Evolutionary conservation across 2,329 filamentous ascomycete genomes (phyloP).

Genomic region (Botrytis aclada): DNA sequence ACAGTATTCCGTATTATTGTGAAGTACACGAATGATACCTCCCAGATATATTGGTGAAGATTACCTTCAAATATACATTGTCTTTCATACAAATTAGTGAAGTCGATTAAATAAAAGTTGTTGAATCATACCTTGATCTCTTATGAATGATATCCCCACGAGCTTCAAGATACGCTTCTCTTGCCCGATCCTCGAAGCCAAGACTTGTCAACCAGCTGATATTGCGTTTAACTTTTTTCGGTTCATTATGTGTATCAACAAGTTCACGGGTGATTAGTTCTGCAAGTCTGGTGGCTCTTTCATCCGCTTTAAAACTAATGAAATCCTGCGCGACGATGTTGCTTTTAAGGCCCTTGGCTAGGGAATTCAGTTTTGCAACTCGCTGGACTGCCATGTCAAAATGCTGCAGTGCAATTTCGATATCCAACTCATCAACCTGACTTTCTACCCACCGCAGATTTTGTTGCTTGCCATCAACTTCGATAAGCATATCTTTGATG

Average conservation of each 20-base stretch:
- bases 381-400: constrained; percentile 81
- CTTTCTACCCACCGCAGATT: constrained; percentile 94
- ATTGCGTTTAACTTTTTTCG: constrained; percentile 73
- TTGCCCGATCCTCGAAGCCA: constrained; percentile 84
- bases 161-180: constrained; percentile 81
- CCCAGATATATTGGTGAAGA: constrained; percentile 88
- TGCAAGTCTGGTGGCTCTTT: constrained; percentile 75
- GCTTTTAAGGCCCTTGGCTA: constrained; percentile 77
- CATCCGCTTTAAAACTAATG: constrained; percentile 86
- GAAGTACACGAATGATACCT: constrained; percentile 94
- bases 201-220: constrained; percentile 81
- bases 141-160: constrained; percentile 76
- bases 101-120: background rate
- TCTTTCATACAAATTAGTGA: constrained; percentile 44
- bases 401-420: constrained; percentile 85
- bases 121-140: constrained; percentile 65
- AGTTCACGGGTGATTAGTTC: constrained; percentile 74
- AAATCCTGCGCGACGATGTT: constrained; percentile 88
- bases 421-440: constrained; percentile 94
- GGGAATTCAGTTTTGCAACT: constrained; percentile 78
- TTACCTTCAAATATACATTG: constrained; percentile 96
- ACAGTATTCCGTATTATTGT: constrained; percentile 92
- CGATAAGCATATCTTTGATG: constrained; percentile 84
- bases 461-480: constrained; percentile 94
- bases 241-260: constrained; percentile 72